These are phyloP conservation scores for Paramecium octaurelia DNA, from an alignment of 73 alveolate species.

Conservation along the genomic window DNA sequence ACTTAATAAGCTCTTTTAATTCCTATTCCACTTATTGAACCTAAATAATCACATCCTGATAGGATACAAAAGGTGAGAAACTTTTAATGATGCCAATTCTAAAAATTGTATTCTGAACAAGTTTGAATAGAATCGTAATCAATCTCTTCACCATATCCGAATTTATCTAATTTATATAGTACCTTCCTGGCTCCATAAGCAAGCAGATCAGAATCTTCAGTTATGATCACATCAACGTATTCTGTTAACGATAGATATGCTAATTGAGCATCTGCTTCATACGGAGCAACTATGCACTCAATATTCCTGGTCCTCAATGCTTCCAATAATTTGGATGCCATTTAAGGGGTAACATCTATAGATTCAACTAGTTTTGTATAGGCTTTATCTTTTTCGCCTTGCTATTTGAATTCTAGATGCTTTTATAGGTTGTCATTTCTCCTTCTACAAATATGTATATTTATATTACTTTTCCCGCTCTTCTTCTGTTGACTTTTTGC, in stretches of 20 bases:
- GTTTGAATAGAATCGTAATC: constrained; percentile 65
- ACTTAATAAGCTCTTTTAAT: constrained; percentile 53
- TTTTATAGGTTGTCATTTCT: constrained; percentile 63
- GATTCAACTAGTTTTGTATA: constrained; percentile 78
- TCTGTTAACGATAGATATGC: constrained; percentile 83
- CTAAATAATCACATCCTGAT: constrained; percentile 98
- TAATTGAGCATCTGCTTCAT: constrained; percentile 99
- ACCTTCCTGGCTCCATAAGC: constrained; percentile 92
- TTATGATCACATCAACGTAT: constrained; percentile 86
- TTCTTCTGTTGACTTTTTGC: constrained; percentile 84
- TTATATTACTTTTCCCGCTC: constrained; percentile 78
- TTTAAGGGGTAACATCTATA: constrained; percentile 86
- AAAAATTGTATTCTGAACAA: constrained; percentile 71
- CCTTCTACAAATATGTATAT: constrained; percentile 38
- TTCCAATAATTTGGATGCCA: constrained; percentile 82
- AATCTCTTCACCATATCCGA: constrained; percentile 75
- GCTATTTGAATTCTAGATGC: constrained; percentile 48
- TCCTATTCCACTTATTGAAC: constrained; percentile 82
- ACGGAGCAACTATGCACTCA: constrained; percentile 96
- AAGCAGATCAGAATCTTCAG: constrained; percentile 98
- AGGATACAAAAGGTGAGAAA: constrained; percentile 88
- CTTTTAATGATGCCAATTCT: constrained; percentile 76
- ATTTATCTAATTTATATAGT: constrained; percentile 76
- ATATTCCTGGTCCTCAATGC: constrained; percentile 62
- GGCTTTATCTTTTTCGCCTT: constrained; percentile 77